These are phyloP conservation scores for Morella rubra DNA, from an alignment of 306 rosid genomes.

Conservation along the genomic window DNA sequence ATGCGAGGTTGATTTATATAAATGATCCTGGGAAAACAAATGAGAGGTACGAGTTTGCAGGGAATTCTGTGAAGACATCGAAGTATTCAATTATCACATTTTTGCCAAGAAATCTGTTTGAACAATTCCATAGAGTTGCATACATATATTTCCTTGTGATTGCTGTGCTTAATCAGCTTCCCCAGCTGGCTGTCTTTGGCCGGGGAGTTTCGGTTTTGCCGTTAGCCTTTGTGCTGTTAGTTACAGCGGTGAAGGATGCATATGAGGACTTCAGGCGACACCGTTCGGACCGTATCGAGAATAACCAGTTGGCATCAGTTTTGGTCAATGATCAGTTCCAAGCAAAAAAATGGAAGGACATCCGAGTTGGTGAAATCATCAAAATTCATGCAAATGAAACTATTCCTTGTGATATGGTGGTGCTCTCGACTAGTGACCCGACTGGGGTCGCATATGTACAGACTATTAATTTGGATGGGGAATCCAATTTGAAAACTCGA, in stretches of 20 bases:
- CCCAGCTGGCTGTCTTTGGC: conserved; percentile 93
- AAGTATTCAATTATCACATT: conserved; percentile 77
- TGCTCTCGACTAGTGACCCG: conserved; percentile 88
- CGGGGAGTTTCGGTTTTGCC: conserved; percentile 79
- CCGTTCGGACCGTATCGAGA: conserved; percentile 76
- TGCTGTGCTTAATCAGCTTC: conserved; percentile 90
- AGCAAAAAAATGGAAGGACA: conserved; percentile 66
- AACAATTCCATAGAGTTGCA: conserved; percentile 97
- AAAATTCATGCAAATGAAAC: conserved; percentile 58
- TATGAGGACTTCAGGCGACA: conserved; percentile 92
- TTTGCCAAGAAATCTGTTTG: conserved; percentile 84
- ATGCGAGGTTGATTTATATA: conserved; percentile 67
- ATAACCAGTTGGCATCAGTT: conserved; percentile 71
- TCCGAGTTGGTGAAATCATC: conserved; percentile 80
- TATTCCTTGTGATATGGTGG: conserved; percentile 89
- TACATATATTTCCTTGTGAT: conserved; percentile 80
- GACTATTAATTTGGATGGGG: conserved; percentile 89
- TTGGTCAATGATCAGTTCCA: conserved; percentile 55
- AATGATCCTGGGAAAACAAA: conserved; percentile 64
- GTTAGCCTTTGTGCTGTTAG: conserved; percentile 74
- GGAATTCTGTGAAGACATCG: conserved; percentile 64
- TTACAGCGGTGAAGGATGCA: conserved; percentile 89
- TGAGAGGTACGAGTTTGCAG: conserved; percentile 59
- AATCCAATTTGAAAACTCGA: conserved; percentile 91
- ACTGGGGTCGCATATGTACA: conserved; percentile 96